Evolutionary conservation across 2,329 filamentous ascomycete species (phyloP), one percentile per base, ranked within the genome.

Genomic region (Colletotrichum simmondsii): DNA sequence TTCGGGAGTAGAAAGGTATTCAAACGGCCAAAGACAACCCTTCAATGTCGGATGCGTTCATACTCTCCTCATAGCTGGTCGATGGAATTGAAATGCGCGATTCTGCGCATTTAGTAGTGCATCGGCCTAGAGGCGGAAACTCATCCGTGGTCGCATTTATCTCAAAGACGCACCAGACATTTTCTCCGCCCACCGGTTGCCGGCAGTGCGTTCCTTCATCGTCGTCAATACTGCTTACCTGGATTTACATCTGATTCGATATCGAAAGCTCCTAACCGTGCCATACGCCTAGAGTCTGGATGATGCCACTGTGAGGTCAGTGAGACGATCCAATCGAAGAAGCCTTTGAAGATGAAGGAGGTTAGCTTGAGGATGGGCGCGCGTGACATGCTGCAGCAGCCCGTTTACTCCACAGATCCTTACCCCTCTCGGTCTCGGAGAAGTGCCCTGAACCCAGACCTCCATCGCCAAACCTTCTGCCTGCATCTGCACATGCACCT

Each of bases 261-360:
- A 42, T 53, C 22, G 32, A 52, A 12, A 37, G 24, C 30, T 42
- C 19, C 58, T 16, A 56, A 57, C 53, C 24, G 52, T 69, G 59
- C 52, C 57, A 69, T 69, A 64, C 56, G 37, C 46, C 32, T 53
- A 26, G 49, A 70, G 60, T 54, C 66, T 65, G 60, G 35, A 72
- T 70, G 65, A 61, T 72, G 56, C 66, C 54, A 72, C 66, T n/a
- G 56, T 72, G 66, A 72, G 70, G 70, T 69, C 70, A 69, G 70
- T 64, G 70, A 64, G 53, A 54, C 16, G 64, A 32, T 46, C 69
- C 53, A 53, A 60, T 64, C 54, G 54, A 60, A 59, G 8, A 65
- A 54, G 5, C n/a, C 28, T 68, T 28, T 57, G 52, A 57, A 58
- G 46, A 32, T 68, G 37, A 52, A 52, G 28, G 58, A 71, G 58